A percentile compares a stretch with the other conserved stretches of the same genome.
Conservation (phyloP, 805 yeast genomes). For the Yarrowia porcina region DNA sequence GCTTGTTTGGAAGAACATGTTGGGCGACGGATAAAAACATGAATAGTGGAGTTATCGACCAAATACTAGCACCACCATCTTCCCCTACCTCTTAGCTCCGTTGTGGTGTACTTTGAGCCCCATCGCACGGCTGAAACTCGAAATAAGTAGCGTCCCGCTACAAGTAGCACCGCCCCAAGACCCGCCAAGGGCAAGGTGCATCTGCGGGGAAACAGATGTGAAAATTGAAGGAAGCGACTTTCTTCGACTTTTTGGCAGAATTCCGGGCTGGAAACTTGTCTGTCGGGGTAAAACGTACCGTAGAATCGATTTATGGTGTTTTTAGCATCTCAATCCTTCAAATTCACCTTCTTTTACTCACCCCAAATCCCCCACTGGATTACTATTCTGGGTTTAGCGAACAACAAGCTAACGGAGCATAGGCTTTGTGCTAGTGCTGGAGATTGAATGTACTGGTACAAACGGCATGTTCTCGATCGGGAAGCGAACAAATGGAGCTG, state of each 20-base stretch:
- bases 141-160: background rate
- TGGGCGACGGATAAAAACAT: no score
- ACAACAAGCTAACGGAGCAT: background rate
- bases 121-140: background rate
- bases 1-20: background rate
- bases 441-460: background rate
- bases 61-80: background rate
- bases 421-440: background rate
- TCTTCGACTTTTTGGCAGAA: no score
- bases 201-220: slow-evolving; percentile 7
- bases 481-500: background rate
- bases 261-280: no score
- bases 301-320: background rate
- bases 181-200: slow-evolving; percentile 11
- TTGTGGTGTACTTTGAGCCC: background rate
- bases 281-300: background rate
- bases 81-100: background rate
- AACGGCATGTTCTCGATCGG: background rate
- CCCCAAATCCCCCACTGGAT: background rate
- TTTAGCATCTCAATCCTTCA: background rate
- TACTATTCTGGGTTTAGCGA: background rate
- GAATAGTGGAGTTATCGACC: no score
- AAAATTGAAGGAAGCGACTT: background rate
- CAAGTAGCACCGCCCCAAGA: background rate
- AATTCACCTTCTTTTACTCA: background rate